These are phyloP conservation scores for Neolentinus lepideus DNA, from an alignment of 1,284 basidiomycete species.

Conservation along the genomic window DNA sequence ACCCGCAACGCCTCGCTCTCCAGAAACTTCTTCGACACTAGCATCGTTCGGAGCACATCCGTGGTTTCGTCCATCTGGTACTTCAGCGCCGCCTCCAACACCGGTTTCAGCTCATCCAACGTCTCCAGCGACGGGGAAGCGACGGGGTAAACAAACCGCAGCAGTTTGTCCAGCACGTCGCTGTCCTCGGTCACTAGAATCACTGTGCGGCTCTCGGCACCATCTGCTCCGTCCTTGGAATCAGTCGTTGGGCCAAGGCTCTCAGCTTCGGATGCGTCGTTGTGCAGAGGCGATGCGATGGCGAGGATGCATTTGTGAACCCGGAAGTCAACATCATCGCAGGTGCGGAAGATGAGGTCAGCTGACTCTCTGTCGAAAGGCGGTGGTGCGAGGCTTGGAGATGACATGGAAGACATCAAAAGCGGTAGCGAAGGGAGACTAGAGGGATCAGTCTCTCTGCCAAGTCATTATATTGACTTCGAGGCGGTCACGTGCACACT, in stretches of 20 bases:
- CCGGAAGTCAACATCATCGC: slow-evolving; percentile 1
- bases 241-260: neutral
- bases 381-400: neutral
- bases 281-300: slow-evolving; percentile 1
- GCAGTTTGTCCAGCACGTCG: neutral
- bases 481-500: too few species aligned
- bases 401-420: neutral
- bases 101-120: neutral
- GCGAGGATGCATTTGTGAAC: slow-evolving; percentile 3
- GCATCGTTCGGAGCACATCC: neutral
- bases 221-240: neutral
- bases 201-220: neutral
- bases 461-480: too few species aligned
- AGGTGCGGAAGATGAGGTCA: slow-evolving; percentile 1
- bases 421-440: neutral
- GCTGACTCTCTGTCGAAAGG: neutral
- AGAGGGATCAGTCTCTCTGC: too few species aligned
- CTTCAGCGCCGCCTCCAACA: slow-evolving; percentile 3
- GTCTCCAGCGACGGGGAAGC: neutral
- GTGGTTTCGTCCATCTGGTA: slow-evolving; percentile 1
- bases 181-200: slow-evolving; percentile 2
- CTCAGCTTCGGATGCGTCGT: neutral
- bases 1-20: slow-evolving; percentile 22
- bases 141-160: neutral
- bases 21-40: slow-evolving; percentile 14